A percentile compares a stretch with the other conserved stretches of the same genome.
Conservation (phyloP, 1,284 basidiomycete genomes). For the Ganoderma boninense region DNA sequence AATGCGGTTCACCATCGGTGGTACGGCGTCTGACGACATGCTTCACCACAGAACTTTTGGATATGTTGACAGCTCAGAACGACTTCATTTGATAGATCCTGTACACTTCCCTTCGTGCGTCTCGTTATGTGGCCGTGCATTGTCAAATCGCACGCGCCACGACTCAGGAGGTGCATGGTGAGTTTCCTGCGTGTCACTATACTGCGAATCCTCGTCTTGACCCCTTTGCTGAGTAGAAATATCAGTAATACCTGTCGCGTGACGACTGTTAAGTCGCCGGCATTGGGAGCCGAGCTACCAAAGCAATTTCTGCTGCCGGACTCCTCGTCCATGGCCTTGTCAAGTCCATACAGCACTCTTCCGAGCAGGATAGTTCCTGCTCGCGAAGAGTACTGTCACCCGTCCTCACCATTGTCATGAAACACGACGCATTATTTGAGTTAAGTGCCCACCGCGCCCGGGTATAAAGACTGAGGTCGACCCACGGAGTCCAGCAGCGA, state of each 20-base stretch:
- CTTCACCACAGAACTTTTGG: background rate
- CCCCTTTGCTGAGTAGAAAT: background rate
- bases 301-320: background rate
- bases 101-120: background rate
- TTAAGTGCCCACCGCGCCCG: background rate
- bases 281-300: background rate
- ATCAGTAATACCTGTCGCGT: background rate
- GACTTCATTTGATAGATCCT: background rate
- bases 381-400: background rate
- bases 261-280: background rate
- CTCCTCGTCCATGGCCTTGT: background rate
- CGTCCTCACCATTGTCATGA: background rate
- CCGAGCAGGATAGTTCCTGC: background rate
- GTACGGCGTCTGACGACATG: background rate
- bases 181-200: background rate
- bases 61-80: background rate
- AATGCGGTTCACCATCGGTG: background rate
- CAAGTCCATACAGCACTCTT: background rate
- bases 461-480: slow-evolving; percentile 18
- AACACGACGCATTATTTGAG: background rate
- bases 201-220: background rate
- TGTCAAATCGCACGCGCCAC: background rate
- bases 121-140: background rate
- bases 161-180: background rate
- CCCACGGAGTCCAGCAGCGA: slow-evolving; percentile 21